A percentile compares a stretch with the other conserved stretches of the same genome.
phyloP scores from a whole-genome alignment of 2,329 filamentous ascomycete species.

The Zymoseptoria passerinii region DNA sequence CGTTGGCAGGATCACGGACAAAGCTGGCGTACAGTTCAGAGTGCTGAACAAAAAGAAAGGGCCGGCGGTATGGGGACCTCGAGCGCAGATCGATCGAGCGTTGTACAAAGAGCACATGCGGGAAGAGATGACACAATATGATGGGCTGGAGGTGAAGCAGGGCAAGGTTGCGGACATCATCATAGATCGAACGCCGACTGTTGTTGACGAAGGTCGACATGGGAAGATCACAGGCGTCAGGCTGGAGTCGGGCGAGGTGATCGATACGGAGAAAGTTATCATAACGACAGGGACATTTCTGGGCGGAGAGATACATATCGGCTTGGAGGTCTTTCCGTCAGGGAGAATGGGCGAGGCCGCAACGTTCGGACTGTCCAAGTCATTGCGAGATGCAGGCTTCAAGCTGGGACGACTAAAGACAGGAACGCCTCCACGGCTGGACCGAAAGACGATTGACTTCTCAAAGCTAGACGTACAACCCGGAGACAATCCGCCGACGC shows the following conservation, averaged over 20 bases:
- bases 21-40: slow-evolving; percentile 88
- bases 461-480: slow-evolving; percentile 59
- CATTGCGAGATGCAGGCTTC: slow-evolving; percentile 79
- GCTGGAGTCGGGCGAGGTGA: slow-evolving; percentile 76
- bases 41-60: slow-evolving; percentile 83
- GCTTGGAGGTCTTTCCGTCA: slow-evolving; percentile 68
- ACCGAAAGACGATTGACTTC: slow-evolving; percentile 75
- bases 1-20: slow-evolving; percentile 81
- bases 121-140: slow-evolving; percentile 70
- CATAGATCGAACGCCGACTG: slow-evolving; percentile 48
- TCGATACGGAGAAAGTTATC: slow-evolving; percentile 72
- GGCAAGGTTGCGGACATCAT: slow-evolving; percentile 92
- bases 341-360: slow-evolving; percentile 91
- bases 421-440: slow-evolving; percentile 83
- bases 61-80: slow-evolving; percentile 91
- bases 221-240: slow-evolving; percentile 76
- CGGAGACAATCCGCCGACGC: slow-evolving; percentile 77
- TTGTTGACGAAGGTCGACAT: slow-evolving; percentile 43
- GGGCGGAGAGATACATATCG: slow-evolving; percentile 93
- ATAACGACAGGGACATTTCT: slow-evolving; percentile 97
- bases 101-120: slow-evolving; percentile 88
- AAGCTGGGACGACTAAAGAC: slow-evolving; percentile 86
- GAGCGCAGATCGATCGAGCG: slow-evolving; percentile 87
- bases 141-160: slow-evolving; percentile 70
- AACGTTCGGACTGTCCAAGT: slow-evolving; percentile 86